Evolutionary conservation across 768 basidiomycete species (phyloP), one percentile per base, ranked within the genome.

Genomic region (Tricholoma terreum): DNA sequence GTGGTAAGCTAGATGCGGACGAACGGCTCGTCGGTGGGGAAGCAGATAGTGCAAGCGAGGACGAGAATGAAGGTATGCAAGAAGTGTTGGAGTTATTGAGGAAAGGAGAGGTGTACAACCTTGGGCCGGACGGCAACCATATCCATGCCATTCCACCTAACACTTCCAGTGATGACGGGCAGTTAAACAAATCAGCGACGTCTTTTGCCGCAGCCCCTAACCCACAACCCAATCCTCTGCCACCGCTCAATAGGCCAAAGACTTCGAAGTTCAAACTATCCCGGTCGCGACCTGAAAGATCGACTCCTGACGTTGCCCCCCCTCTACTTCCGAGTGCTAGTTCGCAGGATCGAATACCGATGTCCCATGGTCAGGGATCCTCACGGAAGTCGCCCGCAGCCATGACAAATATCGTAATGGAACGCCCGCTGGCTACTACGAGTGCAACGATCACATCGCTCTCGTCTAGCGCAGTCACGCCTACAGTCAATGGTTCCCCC

Each of bases 41-140:
- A 54, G 74, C 71, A 30, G 83, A 84, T 48, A 85, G 83, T 53
- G 83, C 71, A 31, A 83, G 80, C 50, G 85, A 86, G 55, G 76
- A 79, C 19, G 84, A 84, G 61, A 78, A 75, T 40, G 77, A 78
- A 55, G 69, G 63, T 15, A 66, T 78, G 57, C 80, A 79, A 64
- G 83, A 84, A 58, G 69, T 83, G 7, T 63, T 83, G 27, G 78
- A 82, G 19, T 73, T 85, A 45, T 61, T 86, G 50, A 75, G 69
- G 58, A 78, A 76, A 60, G 82, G 82, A 21, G 73, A 77, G 53
- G 67, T 84, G 14, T 78, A 80, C 53, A 86, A 86, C 61, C 63
- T 77, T 21, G 85, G 84, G 19, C 80, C 81, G 6, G 69, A 79
- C 58, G 74, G 75, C 11, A 63, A 73, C 24, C 64, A 70, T 58